phyloP scores from a whole-genome alignment of 2,329 filamentous ascomycete genomes.

The Tetracladium maxilliforme region DNA sequence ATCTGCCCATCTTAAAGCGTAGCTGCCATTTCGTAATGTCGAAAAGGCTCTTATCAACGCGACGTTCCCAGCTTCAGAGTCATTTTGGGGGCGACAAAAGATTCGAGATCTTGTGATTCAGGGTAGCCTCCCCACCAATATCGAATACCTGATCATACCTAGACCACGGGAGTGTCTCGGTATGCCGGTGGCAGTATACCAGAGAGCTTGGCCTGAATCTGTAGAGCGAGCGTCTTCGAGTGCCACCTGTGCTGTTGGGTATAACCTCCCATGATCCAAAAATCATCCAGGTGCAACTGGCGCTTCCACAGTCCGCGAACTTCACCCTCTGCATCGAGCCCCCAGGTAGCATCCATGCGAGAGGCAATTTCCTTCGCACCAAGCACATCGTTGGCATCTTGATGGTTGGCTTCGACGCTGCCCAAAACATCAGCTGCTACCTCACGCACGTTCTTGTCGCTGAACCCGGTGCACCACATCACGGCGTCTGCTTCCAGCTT shows the following conservation, averaged over 20 bases:
- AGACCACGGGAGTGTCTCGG: not conserved
- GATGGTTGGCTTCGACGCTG: conserved; percentile 1
- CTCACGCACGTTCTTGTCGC: conserved; percentile 13
- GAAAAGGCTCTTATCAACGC: too few relatives aligned
- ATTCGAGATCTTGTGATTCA: too few relatives aligned
- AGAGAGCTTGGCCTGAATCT: conserved; percentile 19
- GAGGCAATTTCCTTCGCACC: conserved; percentile 13
- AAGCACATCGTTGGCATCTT: conserved; percentile 5
- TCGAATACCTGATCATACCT: too few relatives aligned
- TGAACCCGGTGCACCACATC: conserved; percentile 25
- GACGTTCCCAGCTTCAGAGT: too few relatives aligned
- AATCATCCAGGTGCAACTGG: conserved; percentile 15
- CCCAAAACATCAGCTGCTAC: conserved; percentile 14
- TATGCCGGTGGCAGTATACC: conserved; percentile 19
- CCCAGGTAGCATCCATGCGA: conserved; percentile 22
- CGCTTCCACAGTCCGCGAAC: conserved; percentile 23
- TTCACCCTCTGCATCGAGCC: conserved; percentile 25
- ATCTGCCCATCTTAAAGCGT: too few relatives aligned
- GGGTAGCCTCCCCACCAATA: too few relatives aligned
- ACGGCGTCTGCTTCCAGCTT: conserved; percentile 18
- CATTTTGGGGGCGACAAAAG: too few relatives aligned
- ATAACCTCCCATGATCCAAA: conserved; percentile 19
- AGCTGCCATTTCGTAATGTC: too few relatives aligned
- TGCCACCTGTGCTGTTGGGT: conserved; percentile 17
- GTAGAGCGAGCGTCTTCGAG: conserved; percentile 14